Evolutionary conservation across 805 yeast genomes (phyloP), one percentile per base, ranked within the genome.

Genomic region (Candida cerambycidarum): DNA sequence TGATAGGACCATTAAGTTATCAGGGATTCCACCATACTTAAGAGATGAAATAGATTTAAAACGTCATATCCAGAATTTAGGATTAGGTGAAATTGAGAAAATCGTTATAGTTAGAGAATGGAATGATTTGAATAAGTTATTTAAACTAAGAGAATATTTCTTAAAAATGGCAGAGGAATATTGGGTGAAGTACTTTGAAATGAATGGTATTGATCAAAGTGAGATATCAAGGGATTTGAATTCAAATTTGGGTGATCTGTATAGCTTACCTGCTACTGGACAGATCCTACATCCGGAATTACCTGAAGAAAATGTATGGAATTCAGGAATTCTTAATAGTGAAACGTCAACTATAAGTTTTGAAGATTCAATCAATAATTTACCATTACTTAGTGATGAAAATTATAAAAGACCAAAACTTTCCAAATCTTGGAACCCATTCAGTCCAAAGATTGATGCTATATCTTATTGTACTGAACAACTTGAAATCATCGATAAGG

Each of bases 31-130:
- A 0, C 83, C 86, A 0, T 81, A 82, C 35, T 65, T 90, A 32
- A 73, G 97, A 39, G 82, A 80, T 43, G 89, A 82, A 51, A 73
- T 73, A n/a, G 80, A 78, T 11, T 64, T 92, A 51, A 82, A 78
- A 43, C 75, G 80, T 28, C 93, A 88, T 55, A 82, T 92, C 18
- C 93, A 89, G 53, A 75, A 77, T 8, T 67, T 92, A 28, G 83
- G 84, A 21, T 83, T 90, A 27, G 97, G 96, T 1, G 82, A 78
- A 44, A 95, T 92, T 1, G 76, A 82, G 18, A 75, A 84, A 1
- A 76, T 90, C 7, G 82, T 85, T 2, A 80, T 93, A 2, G 93
- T 96, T 52, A 72, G 89, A 46, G 93, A 92, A 58, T 93, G 98
- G 97, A 77, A 76, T 10, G 76, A 73, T 15, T 69, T 92, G 42